Percentiles rank a stretch among this genome's conserved stretches.
Conservation (phyloP, 768 basidiomycete genomes). For the Mycena metata region DNA sequence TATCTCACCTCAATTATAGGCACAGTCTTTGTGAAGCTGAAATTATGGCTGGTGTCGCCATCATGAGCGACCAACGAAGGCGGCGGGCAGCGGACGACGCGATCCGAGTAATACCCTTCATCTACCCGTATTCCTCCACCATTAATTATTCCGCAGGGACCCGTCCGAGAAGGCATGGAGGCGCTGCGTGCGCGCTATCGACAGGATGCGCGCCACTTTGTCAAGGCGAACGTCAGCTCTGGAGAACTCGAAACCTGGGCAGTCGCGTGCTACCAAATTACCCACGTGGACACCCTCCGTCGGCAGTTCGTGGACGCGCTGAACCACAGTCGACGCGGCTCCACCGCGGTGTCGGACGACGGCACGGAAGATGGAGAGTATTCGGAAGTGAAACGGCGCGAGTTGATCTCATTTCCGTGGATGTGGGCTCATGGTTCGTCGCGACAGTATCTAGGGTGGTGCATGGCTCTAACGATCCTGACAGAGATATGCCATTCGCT, state of each 20-base stretch:
- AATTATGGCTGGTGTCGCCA: slow-evolving; percentile 31
- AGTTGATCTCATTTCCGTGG: slow-evolving; percentile 38
- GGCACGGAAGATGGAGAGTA: slow-evolving; percentile 34
- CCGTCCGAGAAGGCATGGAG: slow-evolving; percentile 36
- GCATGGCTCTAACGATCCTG: not conserved
- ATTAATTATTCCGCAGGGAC: slow-evolving; percentile 16
- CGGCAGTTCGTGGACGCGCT: slow-evolving; percentile 29
- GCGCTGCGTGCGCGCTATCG: slow-evolving; percentile 14
- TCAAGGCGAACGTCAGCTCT: slow-evolving; percentile 22
- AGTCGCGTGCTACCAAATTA: slow-evolving; percentile 36
- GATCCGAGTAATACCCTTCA: too few species aligned
- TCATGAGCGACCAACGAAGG: slow-evolving; percentile 32
- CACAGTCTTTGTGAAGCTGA: slow-evolving; percentile 36
- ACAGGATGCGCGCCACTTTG: slow-evolving; percentile 25
- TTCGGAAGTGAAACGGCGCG: slow-evolving; percentile 25
- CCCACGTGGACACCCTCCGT: slow-evolving; percentile 14
- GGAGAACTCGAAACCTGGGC: slow-evolving; percentile 33
- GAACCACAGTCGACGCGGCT: slow-evolving; percentile 34
- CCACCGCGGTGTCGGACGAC: slow-evolving; percentile 24
- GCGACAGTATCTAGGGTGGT: not conserved
- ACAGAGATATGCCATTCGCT: slow-evolving; percentile 29
- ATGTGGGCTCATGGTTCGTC: slow-evolving; percentile 37
- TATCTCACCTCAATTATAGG: not conserved
- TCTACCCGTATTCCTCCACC: too few species aligned
- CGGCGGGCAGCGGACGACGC: slow-evolving; percentile 36